Conservation (phyloP, 495 filamentous ascomycete genomes). For the Xylaria telfairii region DNA sequence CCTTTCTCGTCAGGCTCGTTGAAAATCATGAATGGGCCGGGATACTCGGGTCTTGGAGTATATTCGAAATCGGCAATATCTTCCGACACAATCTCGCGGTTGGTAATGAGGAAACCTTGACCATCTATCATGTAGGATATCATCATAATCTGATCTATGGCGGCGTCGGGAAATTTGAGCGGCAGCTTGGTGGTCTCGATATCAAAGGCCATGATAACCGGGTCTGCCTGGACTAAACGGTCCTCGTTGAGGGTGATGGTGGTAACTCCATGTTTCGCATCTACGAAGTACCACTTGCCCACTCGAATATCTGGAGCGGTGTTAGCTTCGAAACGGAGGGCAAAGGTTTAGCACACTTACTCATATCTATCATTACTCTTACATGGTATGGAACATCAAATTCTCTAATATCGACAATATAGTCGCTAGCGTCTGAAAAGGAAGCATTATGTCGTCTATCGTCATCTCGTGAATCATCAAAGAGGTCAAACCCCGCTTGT, state of each 20-base stretch:
- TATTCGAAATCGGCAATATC: conserved; percentile 99
- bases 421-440: conserved; percentile 91
- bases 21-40: conserved; percentile 93
- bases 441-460: conserved; percentile 80
- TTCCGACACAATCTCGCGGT: conserved; percentile 96
- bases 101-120: conserved; percentile 97
- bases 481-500: conserved; percentile 90
- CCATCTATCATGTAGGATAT: conserved; percentile 99
- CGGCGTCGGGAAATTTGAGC: conserved; percentile 95
- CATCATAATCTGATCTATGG: conserved; percentile 99
- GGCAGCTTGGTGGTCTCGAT: conserved; percentile 98
- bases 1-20: conserved; percentile 95
- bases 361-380: conserved; percentile 94
- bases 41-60: conserved; percentile 94
- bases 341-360: conserved; percentile 49
- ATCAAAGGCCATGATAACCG: conserved; percentile 95
- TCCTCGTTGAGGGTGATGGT: conserved; percentile 86
- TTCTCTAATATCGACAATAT: conserved; percentile 97
- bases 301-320: conserved; percentile 78
- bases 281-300: conserved; percentile 96
- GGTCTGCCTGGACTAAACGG: conserved; percentile 85
- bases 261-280: conserved; percentile 88
- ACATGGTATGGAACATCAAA: conserved; percentile 99
- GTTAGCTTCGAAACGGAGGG: conserved; percentile 30
- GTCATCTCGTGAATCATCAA: conserved; percentile 86